Evolutionary conservation across 164 flowering plant species (phyloP).

Genomic region (Tetracentron sinense): DNA sequence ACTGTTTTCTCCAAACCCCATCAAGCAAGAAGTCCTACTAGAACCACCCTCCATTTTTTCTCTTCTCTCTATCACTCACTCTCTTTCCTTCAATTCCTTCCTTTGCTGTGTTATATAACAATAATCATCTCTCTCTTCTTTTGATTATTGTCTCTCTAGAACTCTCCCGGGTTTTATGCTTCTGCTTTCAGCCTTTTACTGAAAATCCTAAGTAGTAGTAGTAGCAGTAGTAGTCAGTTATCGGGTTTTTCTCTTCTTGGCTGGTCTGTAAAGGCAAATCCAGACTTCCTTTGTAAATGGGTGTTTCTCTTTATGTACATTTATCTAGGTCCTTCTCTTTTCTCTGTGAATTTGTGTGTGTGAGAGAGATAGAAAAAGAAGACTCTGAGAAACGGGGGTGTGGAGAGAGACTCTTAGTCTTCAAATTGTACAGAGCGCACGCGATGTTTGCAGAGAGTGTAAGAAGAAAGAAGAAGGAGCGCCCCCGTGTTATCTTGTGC

Average conservation of each 20-base stretch:
- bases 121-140: constrained; percentile 1
- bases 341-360: too few relatives aligned
- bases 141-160: constrained; percentile 7
- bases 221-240: constrained; percentile 28
- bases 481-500: constrained; percentile 2
- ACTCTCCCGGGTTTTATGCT: constrained; percentile 72
- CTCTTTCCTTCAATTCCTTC: background rate
- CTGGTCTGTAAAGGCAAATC: constrained; percentile 22
- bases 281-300: constrained; percentile 32
- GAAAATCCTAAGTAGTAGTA: constrained; percentile 42
- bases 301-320: constrained; percentile 18
- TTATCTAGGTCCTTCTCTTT: constrained; percentile 3
- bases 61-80: constrained; percentile 20
- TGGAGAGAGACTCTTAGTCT: background rate
- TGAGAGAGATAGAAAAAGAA: background rate
- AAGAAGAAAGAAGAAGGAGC: constrained; percentile 3
- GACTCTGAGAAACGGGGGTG: background rate
- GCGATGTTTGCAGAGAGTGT: constrained; percentile 23
- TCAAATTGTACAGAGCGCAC: constrained; percentile 24
- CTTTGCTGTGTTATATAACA: background rate
- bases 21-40: constrained; percentile 35
- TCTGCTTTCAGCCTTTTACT: constrained; percentile 47
- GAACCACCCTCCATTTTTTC: constrained; percentile 47
- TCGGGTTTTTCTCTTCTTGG: constrained; percentile 16
- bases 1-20: constrained; percentile 51